Conservation (phyloP, 805 yeast species). For the Tanozyma kutaoensis region DNA sequence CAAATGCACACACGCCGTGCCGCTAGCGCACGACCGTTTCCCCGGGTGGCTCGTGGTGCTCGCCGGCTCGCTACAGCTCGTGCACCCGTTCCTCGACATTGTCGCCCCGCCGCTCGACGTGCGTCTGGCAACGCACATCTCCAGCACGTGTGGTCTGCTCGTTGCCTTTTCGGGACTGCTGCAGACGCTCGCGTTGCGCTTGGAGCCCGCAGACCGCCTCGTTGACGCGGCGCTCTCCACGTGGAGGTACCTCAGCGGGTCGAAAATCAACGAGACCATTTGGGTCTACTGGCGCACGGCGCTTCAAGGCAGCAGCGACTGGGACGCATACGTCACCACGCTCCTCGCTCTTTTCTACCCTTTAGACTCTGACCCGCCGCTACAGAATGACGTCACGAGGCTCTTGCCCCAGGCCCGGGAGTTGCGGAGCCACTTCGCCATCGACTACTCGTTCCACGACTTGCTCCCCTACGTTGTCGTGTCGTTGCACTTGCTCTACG, state of each 20-base stretch:
- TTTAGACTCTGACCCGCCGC: constrained; percentile 8
- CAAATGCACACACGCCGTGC: constrained; percentile 10
- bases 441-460: constrained; percentile 32
- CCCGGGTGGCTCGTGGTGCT: constrained; percentile 35
- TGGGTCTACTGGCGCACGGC: constrained; percentile 55
- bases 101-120: constrained; percentile 17
- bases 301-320: constrained; percentile 31
- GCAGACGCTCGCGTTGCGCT: constrained; percentile 16
- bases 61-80: constrained; percentile 22
- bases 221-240: constrained; percentile 34
- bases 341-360: constrained; percentile 39
- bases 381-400: constrained; percentile 14
- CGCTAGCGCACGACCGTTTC: constrained; percentile 17
- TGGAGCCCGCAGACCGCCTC: constrained; percentile 31
- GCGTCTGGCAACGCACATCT: too few relatives aligned
- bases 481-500: constrained; percentile 64
- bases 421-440: constrained; percentile 11
- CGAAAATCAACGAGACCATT: constrained; percentile 41
- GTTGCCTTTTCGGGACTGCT: constrained; percentile 5
- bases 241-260: constrained; percentile 42
- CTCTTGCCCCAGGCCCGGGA: constrained; percentile 17
- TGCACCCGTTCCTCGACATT: constrained; percentile 46
- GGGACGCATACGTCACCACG: constrained; percentile 46
- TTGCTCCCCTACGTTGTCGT: constrained; percentile 50
- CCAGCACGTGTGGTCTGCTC: too few relatives aligned